phyloP scores from a whole-genome alignment of 345 rosid species.

The Combretum micranthum region DNA sequence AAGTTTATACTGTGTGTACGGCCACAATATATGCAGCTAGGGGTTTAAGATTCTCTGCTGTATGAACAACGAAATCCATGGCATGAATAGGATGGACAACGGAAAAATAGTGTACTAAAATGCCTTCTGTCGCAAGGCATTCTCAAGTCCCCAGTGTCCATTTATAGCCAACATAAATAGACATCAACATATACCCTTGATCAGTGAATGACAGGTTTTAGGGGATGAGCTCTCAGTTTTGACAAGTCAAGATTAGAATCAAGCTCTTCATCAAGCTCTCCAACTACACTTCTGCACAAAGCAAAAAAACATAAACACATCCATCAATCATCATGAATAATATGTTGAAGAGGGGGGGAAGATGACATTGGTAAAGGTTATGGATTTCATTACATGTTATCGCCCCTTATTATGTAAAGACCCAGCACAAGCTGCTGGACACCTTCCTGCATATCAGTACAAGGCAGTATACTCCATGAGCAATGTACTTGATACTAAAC shows the following conservation, averaged over 20 bases:
- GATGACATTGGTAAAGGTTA: not conserved
- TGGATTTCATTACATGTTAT: constrained; percentile 65
- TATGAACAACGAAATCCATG: too few species aligned
- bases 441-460: constrained; percentile 61
- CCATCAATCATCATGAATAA: not conserved
- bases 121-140: too few species aligned
- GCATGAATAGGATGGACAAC: too few species aligned
- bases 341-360: not conserved
- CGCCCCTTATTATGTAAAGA: constrained; percentile 94
- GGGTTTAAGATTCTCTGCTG: too few species aligned
- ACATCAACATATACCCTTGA: not conserved
- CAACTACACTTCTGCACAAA: constrained; percentile 73
- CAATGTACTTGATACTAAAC: not conserved
- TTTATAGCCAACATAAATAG: not conserved
- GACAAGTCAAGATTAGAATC: constrained; percentile 72
- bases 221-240: constrained; percentile 87
- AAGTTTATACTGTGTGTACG: too few species aligned
- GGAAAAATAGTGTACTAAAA: too few species aligned
- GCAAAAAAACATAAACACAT: not conserved
- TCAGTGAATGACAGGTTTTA: constrained; percentile 88
- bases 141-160: too few species aligned
- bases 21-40: too few species aligned
- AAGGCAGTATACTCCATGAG: not conserved
- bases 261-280: constrained; percentile 88
- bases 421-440: constrained; percentile 90